Evolutionary conservation across 1,139 yeast genomes (phyloP).

Genomic region (Candida albicans): DNA sequence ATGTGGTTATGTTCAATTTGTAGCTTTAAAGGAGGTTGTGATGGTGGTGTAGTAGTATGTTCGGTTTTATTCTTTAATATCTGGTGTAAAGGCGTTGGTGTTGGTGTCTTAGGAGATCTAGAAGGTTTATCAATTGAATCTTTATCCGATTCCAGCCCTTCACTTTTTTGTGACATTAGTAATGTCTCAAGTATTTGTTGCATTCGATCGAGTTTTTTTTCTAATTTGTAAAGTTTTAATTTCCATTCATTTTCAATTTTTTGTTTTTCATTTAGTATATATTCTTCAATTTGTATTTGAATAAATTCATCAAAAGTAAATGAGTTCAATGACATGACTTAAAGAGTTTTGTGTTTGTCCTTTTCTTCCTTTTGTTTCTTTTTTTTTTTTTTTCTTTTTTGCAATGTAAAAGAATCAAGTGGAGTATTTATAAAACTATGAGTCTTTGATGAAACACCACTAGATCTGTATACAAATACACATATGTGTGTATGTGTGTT

Average conservation of each 20-base stretch:
- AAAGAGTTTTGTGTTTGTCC: background rate
- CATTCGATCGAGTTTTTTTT: conserved; percentile 2
- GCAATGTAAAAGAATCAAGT: no score
- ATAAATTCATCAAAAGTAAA: conserved; percentile 2
- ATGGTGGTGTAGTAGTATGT: background rate
- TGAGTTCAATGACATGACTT: background rate
- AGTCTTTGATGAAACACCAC: no score
- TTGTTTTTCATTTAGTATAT: background rate
- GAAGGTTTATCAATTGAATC: background rate
- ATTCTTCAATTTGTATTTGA: conserved; percentile 1
- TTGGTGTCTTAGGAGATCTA: background rate
- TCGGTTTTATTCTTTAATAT: background rate
- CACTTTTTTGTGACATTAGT: background rate
- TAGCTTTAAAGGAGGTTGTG: background rate
- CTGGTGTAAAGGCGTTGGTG: background rate
- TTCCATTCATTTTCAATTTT: conserved; percentile 4
- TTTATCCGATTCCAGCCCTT: background rate
- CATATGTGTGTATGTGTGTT: no score
- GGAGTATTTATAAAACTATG: no score
- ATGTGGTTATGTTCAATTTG: no score
- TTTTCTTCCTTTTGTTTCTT: background rate
- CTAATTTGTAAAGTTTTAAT: conserved; percentile 1
- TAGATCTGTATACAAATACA: no score
- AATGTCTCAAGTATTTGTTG: background rate
- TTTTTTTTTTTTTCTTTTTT: background rate